phyloP scores from a whole-genome alignment of 2,329 filamentous ascomycete genomes.

The Neocatenulostroma microsporum region DNA sequence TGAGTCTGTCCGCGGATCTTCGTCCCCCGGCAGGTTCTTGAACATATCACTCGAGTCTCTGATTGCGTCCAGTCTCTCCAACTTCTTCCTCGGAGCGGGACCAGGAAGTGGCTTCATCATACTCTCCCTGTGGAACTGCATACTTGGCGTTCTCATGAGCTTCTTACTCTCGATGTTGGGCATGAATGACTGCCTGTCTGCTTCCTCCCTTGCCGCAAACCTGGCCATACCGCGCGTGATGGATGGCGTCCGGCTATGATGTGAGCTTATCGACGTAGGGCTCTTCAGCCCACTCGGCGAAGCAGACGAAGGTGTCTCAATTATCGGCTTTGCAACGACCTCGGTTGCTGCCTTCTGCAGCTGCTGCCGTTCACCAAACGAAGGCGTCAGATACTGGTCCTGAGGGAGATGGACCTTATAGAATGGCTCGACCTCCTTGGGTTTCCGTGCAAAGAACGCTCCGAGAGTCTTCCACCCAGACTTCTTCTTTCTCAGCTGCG shows the following conservation, averaged over 20 bases:
- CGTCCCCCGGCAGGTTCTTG: conserved; percentile 2
- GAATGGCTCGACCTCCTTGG: conserved; percentile 9
- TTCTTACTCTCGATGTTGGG: conserved; percentile 1
- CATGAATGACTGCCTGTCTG: conserved; percentile 9
- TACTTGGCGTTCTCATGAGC: conserved; percentile 2
- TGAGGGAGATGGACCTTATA: conserved; percentile 8
- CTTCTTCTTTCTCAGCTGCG: conserved; percentile 18
- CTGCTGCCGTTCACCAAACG: neutral
- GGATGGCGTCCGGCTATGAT: conserved; percentile 6
- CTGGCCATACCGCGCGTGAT: conserved; percentile 5
- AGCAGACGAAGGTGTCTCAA: conserved; percentile 3
- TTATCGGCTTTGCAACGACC: neutral
- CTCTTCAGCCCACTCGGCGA: conserved; percentile 1
- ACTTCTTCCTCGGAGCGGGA: too few relatives aligned
- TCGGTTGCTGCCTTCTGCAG: neutral
- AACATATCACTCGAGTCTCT: conserved; percentile 13
- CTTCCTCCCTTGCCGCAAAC: conserved; percentile 8
- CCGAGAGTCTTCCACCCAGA: conserved; percentile 24
- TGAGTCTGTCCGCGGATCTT: conserved; percentile 9
- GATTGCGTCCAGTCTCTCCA: conserved; percentile 4
- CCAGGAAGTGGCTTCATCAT: too few relatives aligned
- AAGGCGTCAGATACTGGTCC: neutral
- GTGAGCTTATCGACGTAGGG: conserved; percentile 4
- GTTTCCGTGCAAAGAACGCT: conserved; percentile 18
- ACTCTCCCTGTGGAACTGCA: neutral